Conservation (phyloP, 805 yeast genomes). For the Starmerella vitae region DNA sequence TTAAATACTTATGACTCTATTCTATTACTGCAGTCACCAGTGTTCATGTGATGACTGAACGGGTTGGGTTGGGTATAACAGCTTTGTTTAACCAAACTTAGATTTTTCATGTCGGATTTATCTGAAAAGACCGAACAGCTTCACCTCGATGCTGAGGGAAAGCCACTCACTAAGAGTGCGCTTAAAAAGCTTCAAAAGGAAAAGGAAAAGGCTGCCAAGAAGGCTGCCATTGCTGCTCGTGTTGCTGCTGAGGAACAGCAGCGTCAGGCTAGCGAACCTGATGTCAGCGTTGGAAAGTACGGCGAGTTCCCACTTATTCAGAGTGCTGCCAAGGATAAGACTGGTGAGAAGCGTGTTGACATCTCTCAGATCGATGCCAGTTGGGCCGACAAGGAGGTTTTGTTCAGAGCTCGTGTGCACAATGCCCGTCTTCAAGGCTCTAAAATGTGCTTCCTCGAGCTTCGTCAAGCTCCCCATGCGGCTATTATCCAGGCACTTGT, state of each 20-base stretch:
- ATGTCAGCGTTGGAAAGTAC: constrained; percentile 74
- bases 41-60: no score
- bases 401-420: constrained; percentile 89
- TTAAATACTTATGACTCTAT: no score
- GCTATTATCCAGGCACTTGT: constrained; percentile 66
- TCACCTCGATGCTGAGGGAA: constrained; percentile 57
- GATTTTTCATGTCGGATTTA: constrained; percentile 10
- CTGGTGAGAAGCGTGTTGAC: constrained; percentile 50
- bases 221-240: constrained; percentile 84
- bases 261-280: constrained; percentile 60
- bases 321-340: constrained; percentile 41
- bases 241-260: constrained; percentile 77
- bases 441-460: constrained; percentile 76
- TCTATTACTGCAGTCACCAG: no score
- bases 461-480: constrained; percentile 70
- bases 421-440: constrained; percentile 92
- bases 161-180: constrained; percentile 85
- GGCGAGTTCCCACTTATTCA: constrained; percentile 83
- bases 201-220: constrained; percentile 81
- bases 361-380: constrained; percentile 41
- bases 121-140: constrained; percentile 19
- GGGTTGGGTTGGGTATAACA: no score
- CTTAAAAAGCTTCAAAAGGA: constrained; percentile 88
- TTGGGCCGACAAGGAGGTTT: constrained; percentile 59
- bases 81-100: no score